Conservation (phyloP, 2,329 filamentous ascomycete genomes). For the Simplicillium sp. region DNA sequence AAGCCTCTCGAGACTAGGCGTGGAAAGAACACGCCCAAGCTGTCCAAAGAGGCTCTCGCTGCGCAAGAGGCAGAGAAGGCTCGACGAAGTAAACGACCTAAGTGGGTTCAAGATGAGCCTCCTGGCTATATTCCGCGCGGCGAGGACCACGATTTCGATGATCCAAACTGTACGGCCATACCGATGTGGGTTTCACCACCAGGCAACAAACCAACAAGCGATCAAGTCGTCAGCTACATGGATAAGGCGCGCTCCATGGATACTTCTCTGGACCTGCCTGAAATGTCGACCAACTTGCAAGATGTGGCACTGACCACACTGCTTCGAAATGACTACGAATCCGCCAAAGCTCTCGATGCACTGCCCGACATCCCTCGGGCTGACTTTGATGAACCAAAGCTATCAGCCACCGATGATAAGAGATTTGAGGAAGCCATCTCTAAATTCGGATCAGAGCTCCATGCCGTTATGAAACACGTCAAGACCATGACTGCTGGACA, state of each 20-base stretch:
- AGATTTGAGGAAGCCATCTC: slow-evolving; percentile 85
- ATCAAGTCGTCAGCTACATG: slow-evolving; percentile 71
- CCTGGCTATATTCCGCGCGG: slow-evolving; percentile 77
- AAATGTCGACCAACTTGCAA: slow-evolving; percentile 74
- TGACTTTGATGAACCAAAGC: slow-evolving; percentile 74
- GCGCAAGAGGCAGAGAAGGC: slow-evolving; percentile 74
- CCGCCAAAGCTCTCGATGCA: slow-evolving; percentile 58
- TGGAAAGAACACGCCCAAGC: slow-evolving; percentile 67
- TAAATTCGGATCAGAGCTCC: slow-evolving; percentile 86
- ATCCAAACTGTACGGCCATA: slow-evolving; percentile 65
- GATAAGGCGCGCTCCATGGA: slow-evolving; percentile 54
- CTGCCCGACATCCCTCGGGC: slow-evolving; percentile 59
- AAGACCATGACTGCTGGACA: slow-evolving; percentile 70
- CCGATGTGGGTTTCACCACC: slow-evolving; percentile 70
- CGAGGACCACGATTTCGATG: slow-evolving; percentile 62
- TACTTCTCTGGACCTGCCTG: slow-evolving; percentile 58
- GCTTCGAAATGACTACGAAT: slow-evolving; percentile 61
- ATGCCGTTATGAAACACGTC: slow-evolving; percentile 74
- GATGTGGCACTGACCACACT: slow-evolving; percentile 74
- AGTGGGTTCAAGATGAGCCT: slow-evolving; percentile 90
- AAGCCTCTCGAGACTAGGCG: slow-evolving; percentile 78
- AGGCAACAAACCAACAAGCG: slow-evolving; percentile 37
- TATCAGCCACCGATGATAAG: slow-evolving; percentile 70
- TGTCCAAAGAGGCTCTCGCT: slow-evolving; percentile 70
- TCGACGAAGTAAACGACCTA: slow-evolving; percentile 71